phyloP scores from a whole-genome alignment of 2,329 filamentous ascomycete species.

The Pestalotiopsis sp. region DNA sequence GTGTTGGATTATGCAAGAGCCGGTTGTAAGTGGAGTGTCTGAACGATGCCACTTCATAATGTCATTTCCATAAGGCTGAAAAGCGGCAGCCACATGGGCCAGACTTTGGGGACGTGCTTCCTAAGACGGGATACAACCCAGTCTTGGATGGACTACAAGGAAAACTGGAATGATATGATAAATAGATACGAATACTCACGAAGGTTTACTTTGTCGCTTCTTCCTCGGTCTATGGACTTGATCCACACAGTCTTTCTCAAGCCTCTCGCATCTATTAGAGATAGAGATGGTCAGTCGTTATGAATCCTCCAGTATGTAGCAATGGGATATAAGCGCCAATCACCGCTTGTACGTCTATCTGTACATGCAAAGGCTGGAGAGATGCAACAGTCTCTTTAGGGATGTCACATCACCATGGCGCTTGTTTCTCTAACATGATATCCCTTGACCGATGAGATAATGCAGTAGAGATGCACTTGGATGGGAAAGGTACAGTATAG shows the following conservation, averaged over 20 bases:
- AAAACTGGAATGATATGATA: background rate
- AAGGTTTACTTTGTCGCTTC: constrained; percentile 52
- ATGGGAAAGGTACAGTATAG: background rate
- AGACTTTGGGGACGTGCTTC: too few species aligned
- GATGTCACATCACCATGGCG: constrained; percentile 14
- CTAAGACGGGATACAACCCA: background rate
- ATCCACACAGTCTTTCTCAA: constrained; percentile 48
- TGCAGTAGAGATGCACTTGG: background rate
- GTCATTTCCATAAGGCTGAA: too few species aligned
- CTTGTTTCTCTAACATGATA: constrained; percentile 31
- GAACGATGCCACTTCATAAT: too few species aligned
- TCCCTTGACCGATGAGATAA: constrained; percentile 39
- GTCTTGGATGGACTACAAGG: background rate
- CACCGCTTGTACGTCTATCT: background rate
- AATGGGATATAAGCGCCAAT: background rate
- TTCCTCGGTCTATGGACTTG: constrained; percentile 53
- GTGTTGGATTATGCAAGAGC: too few species aligned
- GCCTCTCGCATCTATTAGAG: constrained; percentile 45
- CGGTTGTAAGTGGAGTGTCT: too few species aligned
- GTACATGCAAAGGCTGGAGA: background rate
- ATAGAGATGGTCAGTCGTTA: background rate
- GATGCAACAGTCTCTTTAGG: background rate
- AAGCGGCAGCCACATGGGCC: too few species aligned
- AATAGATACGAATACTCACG: constrained; percentile 39
- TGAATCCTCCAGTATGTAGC: background rate